These are phyloP conservation scores for Fusarium virguliforme DNA, from an alignment of 2,329 filamentous ascomycete genomes.

Conservation along the genomic window DNA sequence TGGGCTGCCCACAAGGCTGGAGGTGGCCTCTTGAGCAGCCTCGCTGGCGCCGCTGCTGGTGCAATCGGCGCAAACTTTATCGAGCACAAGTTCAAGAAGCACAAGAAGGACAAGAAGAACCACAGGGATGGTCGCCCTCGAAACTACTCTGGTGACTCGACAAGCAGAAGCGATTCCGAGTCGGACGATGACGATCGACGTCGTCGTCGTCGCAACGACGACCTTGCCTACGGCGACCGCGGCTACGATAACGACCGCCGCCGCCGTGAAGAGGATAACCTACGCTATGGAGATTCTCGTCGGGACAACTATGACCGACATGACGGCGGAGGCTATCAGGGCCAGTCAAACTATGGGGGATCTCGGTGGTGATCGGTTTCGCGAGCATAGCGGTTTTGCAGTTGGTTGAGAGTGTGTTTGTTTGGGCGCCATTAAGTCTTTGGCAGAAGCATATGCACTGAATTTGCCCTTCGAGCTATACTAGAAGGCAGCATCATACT, in stretches of 20 bases:
- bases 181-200: slow-evolving; percentile 39
- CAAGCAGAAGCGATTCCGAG: slow-evolving; percentile 48
- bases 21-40: slow-evolving; percentile 64
- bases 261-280: background rate
- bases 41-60: slow-evolving; percentile 65
- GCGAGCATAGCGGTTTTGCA: background rate
- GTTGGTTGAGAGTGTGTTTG: background rate
- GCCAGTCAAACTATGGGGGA: slow-evolving; percentile 9
- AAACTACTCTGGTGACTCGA: slow-evolving; percentile 42
- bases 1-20: slow-evolving; percentile 67
- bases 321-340: slow-evolving; percentile 11
- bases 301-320: background rate
- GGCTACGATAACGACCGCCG: background rate
- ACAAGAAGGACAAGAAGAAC: slow-evolving; percentile 50
- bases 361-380: slow-evolving; percentile 8
- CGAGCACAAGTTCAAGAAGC: slow-evolving; percentile 58
- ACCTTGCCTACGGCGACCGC: slow-evolving; percentile 34
- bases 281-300: slow-evolving; percentile 6
- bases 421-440: background rate
- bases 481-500: background rate
- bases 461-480: background rate
- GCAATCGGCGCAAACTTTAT: slow-evolving; percentile 67
- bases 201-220: slow-evolving; percentile 33
- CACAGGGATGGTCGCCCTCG: slow-evolving; percentile 45
- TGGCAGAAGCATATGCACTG: background rate